Evolutionary conservation across 495 filamentous ascomycete species (phyloP).

Genomic region (Podospora pseudoanserina): DNA sequence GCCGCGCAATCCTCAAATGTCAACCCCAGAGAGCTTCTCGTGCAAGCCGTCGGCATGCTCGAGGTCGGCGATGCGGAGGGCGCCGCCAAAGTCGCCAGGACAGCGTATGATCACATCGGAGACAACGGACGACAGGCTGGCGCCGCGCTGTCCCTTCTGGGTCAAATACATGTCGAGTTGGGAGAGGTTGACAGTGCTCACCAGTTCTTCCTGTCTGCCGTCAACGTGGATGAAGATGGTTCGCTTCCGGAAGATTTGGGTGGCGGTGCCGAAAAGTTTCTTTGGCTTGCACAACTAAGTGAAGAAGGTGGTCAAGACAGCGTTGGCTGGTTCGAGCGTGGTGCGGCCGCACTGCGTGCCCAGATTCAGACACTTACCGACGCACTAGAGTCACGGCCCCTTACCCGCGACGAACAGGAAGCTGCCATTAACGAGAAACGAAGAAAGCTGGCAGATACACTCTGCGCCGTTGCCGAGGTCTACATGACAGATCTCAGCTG

Average conservation of each 20-base stretch:
- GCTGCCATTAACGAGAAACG: slow-evolving; percentile 61
- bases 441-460: slow-evolving; percentile 72
- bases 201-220: slow-evolving; percentile 64
- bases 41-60: slow-evolving; percentile 63
- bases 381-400: slow-evolving; percentile 28
- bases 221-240: slow-evolving; percentile 69
- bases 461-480: slow-evolving; percentile 88
- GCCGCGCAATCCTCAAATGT: slow-evolving; percentile 25
- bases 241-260: slow-evolving; percentile 56
- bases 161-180: slow-evolving; percentile 79
- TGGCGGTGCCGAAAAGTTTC: slow-evolving; percentile 88
- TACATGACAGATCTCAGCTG: slow-evolving; percentile 98
- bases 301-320: slow-evolving; percentile 81
- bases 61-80: slow-evolving; percentile 66
- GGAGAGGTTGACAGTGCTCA: slow-evolving; percentile 73
- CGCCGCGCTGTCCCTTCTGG: slow-evolving; percentile 69
- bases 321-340: slow-evolving; percentile 83
- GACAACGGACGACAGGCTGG: slow-evolving; percentile 45
- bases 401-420: slow-evolving; percentile 42
- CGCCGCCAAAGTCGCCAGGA: slow-evolving; percentile 62
- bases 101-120: slow-evolving; percentile 53
- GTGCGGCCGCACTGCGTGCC: slow-evolving; percentile 62
- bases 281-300: slow-evolving; percentile 91
- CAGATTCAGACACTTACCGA: slow-evolving; percentile 55
- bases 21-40: slow-evolving; percentile 49